Base-by-base conservation (phyloP, 2,329 filamentous ascomycete species). In the Juglanconis oblonga region DNA sequence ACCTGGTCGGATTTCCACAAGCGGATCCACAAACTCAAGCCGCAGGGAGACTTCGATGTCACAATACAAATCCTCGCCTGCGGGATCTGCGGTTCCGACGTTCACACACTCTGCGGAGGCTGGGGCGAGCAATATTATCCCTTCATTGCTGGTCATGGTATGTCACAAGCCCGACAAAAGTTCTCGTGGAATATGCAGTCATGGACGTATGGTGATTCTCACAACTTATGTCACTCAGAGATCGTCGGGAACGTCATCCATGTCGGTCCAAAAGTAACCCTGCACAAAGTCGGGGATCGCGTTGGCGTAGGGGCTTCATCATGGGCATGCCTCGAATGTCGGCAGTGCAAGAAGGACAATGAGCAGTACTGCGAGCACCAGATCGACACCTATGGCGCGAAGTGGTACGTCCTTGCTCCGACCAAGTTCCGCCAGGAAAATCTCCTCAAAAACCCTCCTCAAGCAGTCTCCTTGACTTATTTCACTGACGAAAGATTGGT, bases 11-110 rank as follows among this genome's bases (percentile, higher is more conserved):
- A 87, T 61, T 86, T 87, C 69, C 79, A 87, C 69, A 89, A 91
- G 77, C 86, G 88, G 70, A 74, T 93, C 79, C 92, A 91, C 79
- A 84, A 87, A 67, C 87, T 93, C 61, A 95, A 96, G 79, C 89
- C 90, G 17, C 96, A 96, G 72, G 91, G 88, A 65, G 90, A 93
- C 72, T 84, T 91, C 74, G 92, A 97, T 71, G 86, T 97, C 68
- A 92, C 96, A 72, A 85, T 97, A 76, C 89, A 93, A 79, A 88
- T 97, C 69, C 87, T 92, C 66, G 87, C 85, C 71, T 94, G 90
- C 70, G 90, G 91, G 70, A 81, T 92, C 56, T 92, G 89, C 72
- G 85, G 87, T 66, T 88, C 84, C 66, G 88, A 92, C 70, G 78
- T 89, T 52, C 88, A 90, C 76, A 90, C 86, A 62, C 82, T 91